Base-by-base conservation (phyloP, 2,329 filamentous ascomycete genomes). In the Hypoxylon sp. region DNA sequence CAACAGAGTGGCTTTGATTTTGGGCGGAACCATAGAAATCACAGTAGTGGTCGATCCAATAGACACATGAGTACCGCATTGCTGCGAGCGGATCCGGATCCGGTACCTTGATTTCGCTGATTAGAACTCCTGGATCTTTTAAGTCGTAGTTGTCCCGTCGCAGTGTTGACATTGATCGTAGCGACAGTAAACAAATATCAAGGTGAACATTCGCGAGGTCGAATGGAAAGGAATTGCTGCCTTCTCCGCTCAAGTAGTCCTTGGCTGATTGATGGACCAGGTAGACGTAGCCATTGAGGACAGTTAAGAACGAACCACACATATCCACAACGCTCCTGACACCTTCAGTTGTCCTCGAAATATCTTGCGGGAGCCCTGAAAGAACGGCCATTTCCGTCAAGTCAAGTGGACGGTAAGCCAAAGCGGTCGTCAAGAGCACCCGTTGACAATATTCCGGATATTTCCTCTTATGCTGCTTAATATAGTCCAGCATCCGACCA, bases 181-280 rank as follows among this genome's bases (percentile, higher is more conserved):
- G 49, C 3, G 75, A 80, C 17, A 60, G 65, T 2, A 51, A 65
- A 46, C 76, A 73, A 4, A 80, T 71, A 0, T 1, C 3, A 11
- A 67, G 33, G 50, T 80, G 74, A 13, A 64, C 54, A 2, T 64
- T 31, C 17, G 50, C 33, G 3, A 46, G 26, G 1, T 73, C 70
- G 21, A 13, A 42, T 3, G 72, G 69, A 35, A 77, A 74, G 4
- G 78, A 64, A 10, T 57, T 35, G n/a, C 47, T n/a, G 4, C 45
- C 48, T 45, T 67, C 51, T 21, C 64, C 26, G 4, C 54, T 24
- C 1, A 81, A 53, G 58, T 70, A 78, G 15, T 80, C 77, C 58
- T 78, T 78, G 0, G 76, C 78, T 3, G 77, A 79, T 53, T 77
- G 73, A 55, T 80, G 76, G 1, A 80, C 69, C 57, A 78, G 73